Evolutionary conservation across 306 rosid genomes (phyloP), one percentile per base, ranked within the genome.

Genomic region (Fragaria vesca): DNA sequence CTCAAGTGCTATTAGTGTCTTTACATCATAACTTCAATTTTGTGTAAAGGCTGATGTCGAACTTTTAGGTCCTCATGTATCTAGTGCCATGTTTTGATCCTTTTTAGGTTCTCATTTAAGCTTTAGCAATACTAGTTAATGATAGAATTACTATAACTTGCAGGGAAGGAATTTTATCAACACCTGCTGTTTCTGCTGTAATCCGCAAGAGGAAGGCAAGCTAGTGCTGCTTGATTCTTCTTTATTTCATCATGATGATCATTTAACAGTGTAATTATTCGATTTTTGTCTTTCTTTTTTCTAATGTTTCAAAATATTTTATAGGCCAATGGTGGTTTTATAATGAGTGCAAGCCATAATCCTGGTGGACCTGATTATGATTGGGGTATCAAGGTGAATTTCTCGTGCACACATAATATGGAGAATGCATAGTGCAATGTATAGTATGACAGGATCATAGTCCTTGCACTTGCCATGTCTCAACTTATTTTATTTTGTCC

Each of bases 311-410:
- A 79, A 75, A 62, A 78, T 66, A 60, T 77, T 85, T 54, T 69
- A 69, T 77, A 95, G 97, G 99, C 98, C 68, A 91, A 96, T 80
- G 98, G 99, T 77, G 99, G 99, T 84, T 93, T 96, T 84, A 87
- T 96, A 77, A 96, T 93, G 99, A 96, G 99, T 79, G 98, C 98
- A 48, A 96, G 98, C 87, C 99, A 96, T 78, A 93, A 96, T 85
- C 99, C 98, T 17, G 98, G 99, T 38, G 99, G 99, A 8, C 98
- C 98, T 81, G 98, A 96, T 69, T 90, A 91, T 83, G 99, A 96
- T 82, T 96, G 98, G 99, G 99, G 98, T 70, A 96, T 96, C 80
- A 96, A 96, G 97, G 99, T 96, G 81, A 90, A 6, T 76, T 82
- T 57, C 46, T 52, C 61, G 4, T 18, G 30, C 62, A 45, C 32